A percentile compares a stretch with the other conserved stretches of the same genome.
These are phyloP conservation scores for Fusarium sarcochroum DNA, from an alignment of 2,329 filamentous ascomycete genomes.

Conservation along the genomic window DNA sequence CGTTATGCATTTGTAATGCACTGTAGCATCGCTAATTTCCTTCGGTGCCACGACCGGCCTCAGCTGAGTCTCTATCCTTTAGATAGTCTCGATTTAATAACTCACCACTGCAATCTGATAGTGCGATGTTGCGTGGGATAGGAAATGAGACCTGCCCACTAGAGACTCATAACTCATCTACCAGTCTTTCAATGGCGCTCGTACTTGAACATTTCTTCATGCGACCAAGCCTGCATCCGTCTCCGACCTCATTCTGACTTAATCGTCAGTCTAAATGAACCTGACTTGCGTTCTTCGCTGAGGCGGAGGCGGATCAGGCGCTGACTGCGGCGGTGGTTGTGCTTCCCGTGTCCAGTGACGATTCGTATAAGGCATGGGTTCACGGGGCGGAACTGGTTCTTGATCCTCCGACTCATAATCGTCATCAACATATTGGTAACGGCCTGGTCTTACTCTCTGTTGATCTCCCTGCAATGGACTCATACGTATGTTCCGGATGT, in stretches of 20 bases:
- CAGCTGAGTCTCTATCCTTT: too few species aligned
- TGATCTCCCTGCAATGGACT: background rate
- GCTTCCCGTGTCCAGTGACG: background rate
- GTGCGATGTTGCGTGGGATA: too few species aligned
- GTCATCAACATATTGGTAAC: background rate
- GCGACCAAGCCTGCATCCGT: too few species aligned
- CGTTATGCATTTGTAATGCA: background rate
- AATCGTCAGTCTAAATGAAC: background rate
- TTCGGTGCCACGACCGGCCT: too few species aligned
- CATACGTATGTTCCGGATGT: background rate
- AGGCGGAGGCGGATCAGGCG: conserved; percentile 5
- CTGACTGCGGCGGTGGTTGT: background rate
- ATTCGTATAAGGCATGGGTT: background rate
- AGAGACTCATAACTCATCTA: too few species aligned
- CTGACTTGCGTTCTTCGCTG: background rate
- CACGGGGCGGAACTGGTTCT: background rate
- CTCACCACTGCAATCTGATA: too few species aligned
- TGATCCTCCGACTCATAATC: conserved; percentile 8
- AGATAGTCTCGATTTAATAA: too few species aligned
- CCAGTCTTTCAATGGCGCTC: too few species aligned
- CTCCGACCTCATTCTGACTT: too few species aligned
- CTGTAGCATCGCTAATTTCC: too few species aligned
- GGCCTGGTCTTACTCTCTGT: conserved; percentile 4
- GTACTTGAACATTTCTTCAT: too few species aligned
- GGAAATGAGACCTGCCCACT: too few species aligned